Conservation (phyloP, 768 basidiomycete genomes). For the Floccularia luteovirens region DNA sequence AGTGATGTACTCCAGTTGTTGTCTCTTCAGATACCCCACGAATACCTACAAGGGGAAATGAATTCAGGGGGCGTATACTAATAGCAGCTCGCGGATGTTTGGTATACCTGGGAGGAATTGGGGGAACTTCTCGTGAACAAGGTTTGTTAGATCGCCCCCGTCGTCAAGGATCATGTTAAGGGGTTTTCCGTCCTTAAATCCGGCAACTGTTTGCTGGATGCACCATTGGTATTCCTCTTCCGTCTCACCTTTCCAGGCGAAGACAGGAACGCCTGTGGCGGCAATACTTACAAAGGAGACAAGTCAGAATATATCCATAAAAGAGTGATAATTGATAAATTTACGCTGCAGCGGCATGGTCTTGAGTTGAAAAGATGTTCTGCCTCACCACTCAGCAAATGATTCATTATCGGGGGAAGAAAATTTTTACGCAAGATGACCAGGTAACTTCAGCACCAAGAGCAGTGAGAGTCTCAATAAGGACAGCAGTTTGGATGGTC, state of each 20-base stretch:
- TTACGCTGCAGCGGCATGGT: conserved; percentile 96
- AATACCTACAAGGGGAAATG: conserved; percentile 50
- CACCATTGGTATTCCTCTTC: conserved; percentile 99
- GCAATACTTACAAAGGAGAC: conserved; percentile 82
- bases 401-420: neutral
- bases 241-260: conserved; percentile 99
- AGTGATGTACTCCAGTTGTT: conserved; percentile 98
- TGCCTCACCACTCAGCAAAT: conserved; percentile 16
- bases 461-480: conserved; percentile 94
- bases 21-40: conserved; percentile 98
- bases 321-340: conserved; percentile 17
- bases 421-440: conserved; percentile 84
- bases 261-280: conserved; percentile 97
- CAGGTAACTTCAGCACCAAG: conserved; percentile 97
- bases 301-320: conserved; percentile 3
- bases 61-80: too few species aligned
- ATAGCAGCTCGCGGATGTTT: too few species aligned
- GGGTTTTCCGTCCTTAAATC: conserved; percentile 77
- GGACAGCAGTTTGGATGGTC: conserved; percentile 98
- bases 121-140: conserved; percentile 96
- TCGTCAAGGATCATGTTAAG: conserved; percentile 99
- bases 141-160: conserved; percentile 90
- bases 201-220: conserved; percentile 88
- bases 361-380: conserved; percentile 99
- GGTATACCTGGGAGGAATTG: conserved; percentile 69